Percentiles rank a stretch among this genome's conserved stretches.
Evolutionary conservation across 208 protist genomes (phyloP).

Genomic region (Leishmania gerbilli): DNA sequence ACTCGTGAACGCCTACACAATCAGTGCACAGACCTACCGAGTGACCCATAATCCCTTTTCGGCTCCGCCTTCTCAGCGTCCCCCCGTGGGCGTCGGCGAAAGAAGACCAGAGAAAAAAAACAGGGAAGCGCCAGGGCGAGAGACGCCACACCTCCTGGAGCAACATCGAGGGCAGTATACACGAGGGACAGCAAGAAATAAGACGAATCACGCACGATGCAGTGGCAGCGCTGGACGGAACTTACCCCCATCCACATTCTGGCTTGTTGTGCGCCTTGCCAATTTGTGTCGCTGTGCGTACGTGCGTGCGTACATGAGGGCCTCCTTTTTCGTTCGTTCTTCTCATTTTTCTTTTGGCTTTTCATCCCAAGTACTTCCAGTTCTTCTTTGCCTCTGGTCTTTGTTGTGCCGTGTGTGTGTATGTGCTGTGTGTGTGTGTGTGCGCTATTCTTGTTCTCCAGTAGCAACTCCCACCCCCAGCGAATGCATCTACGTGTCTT

Average conservation of each 20-base stretch:
- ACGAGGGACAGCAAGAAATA: neutral
- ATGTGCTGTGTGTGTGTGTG: neutral
- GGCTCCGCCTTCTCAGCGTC: neutral
- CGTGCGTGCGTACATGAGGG: neutral
- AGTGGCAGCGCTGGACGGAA: neutral
- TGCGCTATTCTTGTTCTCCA: no score
- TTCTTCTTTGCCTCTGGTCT: neutral
- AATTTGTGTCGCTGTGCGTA: neutral
- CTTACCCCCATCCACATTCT: neutral
- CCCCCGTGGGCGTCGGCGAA: no score
- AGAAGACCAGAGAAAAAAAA: neutral
- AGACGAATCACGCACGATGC: neutral
- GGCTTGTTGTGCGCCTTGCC: neutral
- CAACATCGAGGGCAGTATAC: neutral
- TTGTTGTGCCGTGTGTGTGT: neutral
- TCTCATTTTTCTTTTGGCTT: neutral
- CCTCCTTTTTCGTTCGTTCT: neutral
- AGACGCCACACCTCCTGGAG: neutral
- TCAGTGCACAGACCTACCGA: neutral
- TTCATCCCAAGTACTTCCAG: neutral
- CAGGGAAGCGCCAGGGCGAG: neutral
- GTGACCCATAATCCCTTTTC: neutral
- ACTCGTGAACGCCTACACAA: neutral
- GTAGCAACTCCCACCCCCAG: no score
- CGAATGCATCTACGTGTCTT: no score